phyloP scores from a whole-genome alignment of 495 filamentous ascomycete genomes.

The Neurospora cerealis region DNA sequence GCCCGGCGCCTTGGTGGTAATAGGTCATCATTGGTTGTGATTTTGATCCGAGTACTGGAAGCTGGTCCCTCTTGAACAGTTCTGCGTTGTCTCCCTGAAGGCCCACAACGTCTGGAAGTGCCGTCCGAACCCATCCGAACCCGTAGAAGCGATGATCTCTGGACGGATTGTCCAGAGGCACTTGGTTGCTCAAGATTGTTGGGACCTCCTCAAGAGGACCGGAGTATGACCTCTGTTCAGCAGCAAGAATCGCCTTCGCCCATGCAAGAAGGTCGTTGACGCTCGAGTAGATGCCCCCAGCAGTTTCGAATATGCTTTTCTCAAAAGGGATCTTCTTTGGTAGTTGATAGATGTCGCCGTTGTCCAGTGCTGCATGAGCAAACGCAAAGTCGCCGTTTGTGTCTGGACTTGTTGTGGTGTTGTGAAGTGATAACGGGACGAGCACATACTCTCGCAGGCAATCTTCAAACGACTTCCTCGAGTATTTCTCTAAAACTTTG shows the following conservation, averaged over 20 bases:
- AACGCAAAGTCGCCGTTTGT: background rate
- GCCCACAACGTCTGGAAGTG: slow-evolving; percentile 6
- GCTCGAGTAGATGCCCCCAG: slow-evolving; percentile 8
- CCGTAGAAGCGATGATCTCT: slow-evolving; percentile 3
- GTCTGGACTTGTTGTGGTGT: background rate
- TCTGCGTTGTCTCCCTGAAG: slow-evolving; percentile 10
- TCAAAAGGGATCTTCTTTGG: slow-evolving; percentile 7
- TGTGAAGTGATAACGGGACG: background rate
- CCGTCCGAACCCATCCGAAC: slow-evolving; percentile 8
- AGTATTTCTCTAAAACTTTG: slow-evolving; percentile 12
- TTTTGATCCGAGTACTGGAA: slow-evolving; percentile 7
- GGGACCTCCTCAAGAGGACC: background rate
- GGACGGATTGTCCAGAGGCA: slow-evolving; percentile 2
- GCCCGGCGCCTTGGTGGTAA: slow-evolving; percentile 18
- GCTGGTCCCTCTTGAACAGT: slow-evolving; percentile 3
- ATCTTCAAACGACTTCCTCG: slow-evolving; percentile 3
- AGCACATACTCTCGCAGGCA: slow-evolving; percentile 5
- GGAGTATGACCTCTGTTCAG: background rate
- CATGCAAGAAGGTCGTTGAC: slow-evolving; percentile 5
- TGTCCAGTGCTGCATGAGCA: background rate
- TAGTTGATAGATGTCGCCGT: slow-evolving; percentile 1
- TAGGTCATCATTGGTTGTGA: slow-evolving; percentile 7
- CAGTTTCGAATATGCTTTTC: slow-evolving; percentile 8
- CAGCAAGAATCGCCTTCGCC: background rate
- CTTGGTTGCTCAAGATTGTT: slow-evolving; percentile 3